Percentiles rank a stretch among this genome's conserved stretches.
Conservation (phyloP, 805 yeast species). For the Metschnikowia shivogae region DNA sequence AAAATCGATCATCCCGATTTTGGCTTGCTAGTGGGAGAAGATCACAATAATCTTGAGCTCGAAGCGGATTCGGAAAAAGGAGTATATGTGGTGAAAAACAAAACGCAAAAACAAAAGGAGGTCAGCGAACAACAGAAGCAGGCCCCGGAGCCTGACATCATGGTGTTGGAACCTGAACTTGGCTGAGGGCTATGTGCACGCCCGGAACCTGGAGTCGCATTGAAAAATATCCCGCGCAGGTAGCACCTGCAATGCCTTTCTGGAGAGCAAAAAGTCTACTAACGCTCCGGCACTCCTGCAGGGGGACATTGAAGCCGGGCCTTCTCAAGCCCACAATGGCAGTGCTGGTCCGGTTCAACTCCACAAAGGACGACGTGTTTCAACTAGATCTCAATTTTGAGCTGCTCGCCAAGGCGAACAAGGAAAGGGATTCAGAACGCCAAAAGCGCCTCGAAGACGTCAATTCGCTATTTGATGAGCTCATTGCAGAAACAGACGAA, state of each 20-base stretch:
- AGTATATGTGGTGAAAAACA: not conserved
- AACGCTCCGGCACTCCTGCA: not conserved
- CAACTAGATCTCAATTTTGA: slow-evolving; percentile 7
- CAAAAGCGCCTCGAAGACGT: not conserved
- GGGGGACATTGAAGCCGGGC: not conserved
- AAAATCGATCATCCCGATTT: slow-evolving; percentile 28
- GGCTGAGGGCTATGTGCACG: slow-evolving; percentile 1
- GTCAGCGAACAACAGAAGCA: not conserved
- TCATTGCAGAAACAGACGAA: not conserved
- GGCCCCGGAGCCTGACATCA: slow-evolving; percentile 14
- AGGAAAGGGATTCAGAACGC: not conserved
- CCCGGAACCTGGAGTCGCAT: slow-evolving; percentile 3
- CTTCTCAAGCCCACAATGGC: not conserved
- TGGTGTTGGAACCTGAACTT: slow-evolving; percentile 13
- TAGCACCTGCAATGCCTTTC: not conserved
- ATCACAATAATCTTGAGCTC: slow-evolving; percentile 7
- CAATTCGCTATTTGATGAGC: slow-evolving; percentile 1
- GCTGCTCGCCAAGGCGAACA: not conserved
- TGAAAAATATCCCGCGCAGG: not conserved
- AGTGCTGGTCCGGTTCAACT: not conserved
- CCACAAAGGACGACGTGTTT: slow-evolving; percentile 10
- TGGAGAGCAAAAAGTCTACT: not conserved
- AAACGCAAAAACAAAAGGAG: not conserved
- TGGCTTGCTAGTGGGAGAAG: slow-evolving; percentile 13
- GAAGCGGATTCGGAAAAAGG: not conserved